phyloP scores from a whole-genome alignment of 441 rosid genomes.

The Euphorbia corollata region DNA sequence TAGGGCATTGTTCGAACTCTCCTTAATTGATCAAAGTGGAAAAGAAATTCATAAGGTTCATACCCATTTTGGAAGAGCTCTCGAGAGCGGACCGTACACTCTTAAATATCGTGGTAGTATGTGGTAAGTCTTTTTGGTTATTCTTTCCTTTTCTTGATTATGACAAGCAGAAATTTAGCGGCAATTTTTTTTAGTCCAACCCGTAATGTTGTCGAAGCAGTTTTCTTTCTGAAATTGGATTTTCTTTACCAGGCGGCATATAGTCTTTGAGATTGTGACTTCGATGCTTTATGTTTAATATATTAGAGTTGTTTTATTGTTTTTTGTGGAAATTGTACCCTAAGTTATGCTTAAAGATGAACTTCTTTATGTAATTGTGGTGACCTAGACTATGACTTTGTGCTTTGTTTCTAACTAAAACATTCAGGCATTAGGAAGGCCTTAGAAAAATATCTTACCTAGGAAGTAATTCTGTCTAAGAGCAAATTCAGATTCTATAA shows the following conservation, averaged over 20 bases:
- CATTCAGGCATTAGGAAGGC: not conserved
- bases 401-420: not conserved
- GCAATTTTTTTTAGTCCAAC: not conserved
- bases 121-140: constrained; percentile 53
- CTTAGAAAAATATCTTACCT: not conserved
- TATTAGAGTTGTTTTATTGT: not conserved
- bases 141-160: not conserved
- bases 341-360: not conserved
- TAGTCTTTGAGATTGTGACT: not conserved
- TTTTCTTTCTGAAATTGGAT: not conserved
- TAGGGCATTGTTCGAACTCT: constrained; percentile 85
- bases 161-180: not conserved
- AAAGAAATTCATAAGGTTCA: constrained; percentile 81
- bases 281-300: not conserved
- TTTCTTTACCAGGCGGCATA: not conserved
- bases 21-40: constrained; percentile 90
- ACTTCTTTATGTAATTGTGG: not conserved
- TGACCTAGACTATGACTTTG: not conserved
- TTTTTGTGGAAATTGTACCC: not conserved
- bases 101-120: constrained; percentile 94
- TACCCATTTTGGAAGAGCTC: constrained; percentile 88
- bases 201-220: not conserved
- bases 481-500: not conserved
- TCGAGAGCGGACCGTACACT: constrained; percentile 89
- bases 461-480: not conserved